These are phyloP conservation scores for Tranzscheliella williamsii DNA, from an alignment of 1,284 basidiomycete genomes.

Conservation along the genomic window DNA sequence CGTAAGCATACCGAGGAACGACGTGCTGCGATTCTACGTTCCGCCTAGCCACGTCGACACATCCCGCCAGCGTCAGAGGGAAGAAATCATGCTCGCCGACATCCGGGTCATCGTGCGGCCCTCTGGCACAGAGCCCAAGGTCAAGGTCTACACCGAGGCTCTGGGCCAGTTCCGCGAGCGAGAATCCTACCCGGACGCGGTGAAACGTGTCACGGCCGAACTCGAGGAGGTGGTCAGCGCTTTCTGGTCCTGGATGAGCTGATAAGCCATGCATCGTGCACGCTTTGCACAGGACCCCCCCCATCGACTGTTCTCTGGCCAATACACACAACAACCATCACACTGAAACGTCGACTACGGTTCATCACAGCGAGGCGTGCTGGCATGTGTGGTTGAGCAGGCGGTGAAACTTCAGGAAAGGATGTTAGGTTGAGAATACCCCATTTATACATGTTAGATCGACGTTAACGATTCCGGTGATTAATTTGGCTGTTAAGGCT, in stretches of 20 bases:
- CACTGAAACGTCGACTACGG: no score
- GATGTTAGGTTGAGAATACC: no score
- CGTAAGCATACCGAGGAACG: constrained; percentile 46
- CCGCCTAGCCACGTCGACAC: constrained; percentile 18
- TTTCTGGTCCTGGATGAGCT: constrained; percentile 48
- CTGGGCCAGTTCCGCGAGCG: constrained; percentile 33
- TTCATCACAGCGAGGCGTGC: no score
- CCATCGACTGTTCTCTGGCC: no score
- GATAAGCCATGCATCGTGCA: no score
- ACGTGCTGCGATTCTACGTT: constrained; percentile 52
- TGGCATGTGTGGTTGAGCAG: no score
- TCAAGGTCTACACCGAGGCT: constrained; percentile 52
- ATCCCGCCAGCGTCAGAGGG: constrained; percentile 7
- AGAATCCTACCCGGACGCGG: constrained; percentile 30
- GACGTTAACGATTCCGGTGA: no score
- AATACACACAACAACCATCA: no score
- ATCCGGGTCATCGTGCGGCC: constrained; percentile 50
- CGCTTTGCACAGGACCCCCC: no score
- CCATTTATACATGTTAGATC: no score
- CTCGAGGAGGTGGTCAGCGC: constrained; percentile 40
- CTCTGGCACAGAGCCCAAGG: constrained; percentile 51
- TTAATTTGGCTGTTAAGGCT: no score
- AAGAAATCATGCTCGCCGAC: constrained; percentile 45
- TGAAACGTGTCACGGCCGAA: constrained; percentile 27
- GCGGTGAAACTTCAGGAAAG: no score